Evolutionary conservation across 345 rosid species (phyloP).

Genomic region (Mallotus nudiflorus): DNA sequence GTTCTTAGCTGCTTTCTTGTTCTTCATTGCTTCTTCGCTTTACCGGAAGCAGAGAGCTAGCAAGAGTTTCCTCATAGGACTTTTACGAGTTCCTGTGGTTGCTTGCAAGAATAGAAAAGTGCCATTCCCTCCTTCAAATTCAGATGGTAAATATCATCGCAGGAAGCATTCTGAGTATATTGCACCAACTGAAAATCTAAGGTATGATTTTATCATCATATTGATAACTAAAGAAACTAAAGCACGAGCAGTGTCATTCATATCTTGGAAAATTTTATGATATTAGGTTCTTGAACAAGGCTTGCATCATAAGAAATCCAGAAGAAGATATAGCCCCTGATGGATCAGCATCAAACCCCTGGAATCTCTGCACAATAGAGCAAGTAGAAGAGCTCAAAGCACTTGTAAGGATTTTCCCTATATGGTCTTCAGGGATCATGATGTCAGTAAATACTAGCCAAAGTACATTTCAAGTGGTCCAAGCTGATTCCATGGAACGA

Average conservation of each 20-base stretch:
- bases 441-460: conserved; percentile 36
- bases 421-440: conserved; percentile 60
- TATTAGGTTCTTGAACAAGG: conserved; percentile 58
- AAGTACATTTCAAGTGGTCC: conserved; percentile 39
- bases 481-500: conserved; percentile 54
- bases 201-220: neutral
- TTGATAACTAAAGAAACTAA: neutral
- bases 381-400: conserved; percentile 68
- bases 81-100: conserved; percentile 45
- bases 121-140: conserved; percentile 40
- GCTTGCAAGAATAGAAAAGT: conserved; percentile 41
- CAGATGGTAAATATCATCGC: conserved; percentile 45
- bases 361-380: conserved; percentile 57
- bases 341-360: conserved; percentile 33
- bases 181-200: conserved; percentile 40
- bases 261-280: conserved; percentile 17
- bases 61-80: conserved; percentile 42
- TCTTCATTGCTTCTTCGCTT: conserved; percentile 48
- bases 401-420: conserved; percentile 43
- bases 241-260: neutral
- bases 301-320: conserved; percentile 42
- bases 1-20: conserved; percentile 41
- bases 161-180: conserved; percentile 43
- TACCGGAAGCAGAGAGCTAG: conserved; percentile 41
- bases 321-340: conserved; percentile 35